Evolutionary conservation across 2,329 filamentous ascomycete genomes (phyloP).

Genomic region (Fusarium hostae): DNA sequence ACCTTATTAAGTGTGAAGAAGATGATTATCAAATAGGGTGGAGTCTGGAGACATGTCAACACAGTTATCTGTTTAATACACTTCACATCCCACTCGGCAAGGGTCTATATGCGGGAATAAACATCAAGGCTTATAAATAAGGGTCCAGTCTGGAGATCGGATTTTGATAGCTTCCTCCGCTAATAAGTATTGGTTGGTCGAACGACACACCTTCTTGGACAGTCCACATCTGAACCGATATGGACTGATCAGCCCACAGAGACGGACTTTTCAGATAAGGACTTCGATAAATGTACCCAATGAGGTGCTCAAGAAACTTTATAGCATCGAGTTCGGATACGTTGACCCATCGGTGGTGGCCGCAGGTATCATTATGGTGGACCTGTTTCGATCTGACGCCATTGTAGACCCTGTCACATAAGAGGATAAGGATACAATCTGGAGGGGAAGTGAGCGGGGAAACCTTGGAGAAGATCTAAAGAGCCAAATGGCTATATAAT

Average conservation of each 20-base stretch:
- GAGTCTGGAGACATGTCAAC: not conserved
- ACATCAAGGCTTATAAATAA: not conserved
- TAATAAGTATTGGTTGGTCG: not conserved
- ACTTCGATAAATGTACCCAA: slow-evolving; percentile 15
- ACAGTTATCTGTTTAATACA: not conserved
- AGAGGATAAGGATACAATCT: not conserved
- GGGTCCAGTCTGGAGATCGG: not conserved
- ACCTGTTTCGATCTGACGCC: slow-evolving; percentile 35
- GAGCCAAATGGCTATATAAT: not conserved
- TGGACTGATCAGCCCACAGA: slow-evolving; percentile 3
- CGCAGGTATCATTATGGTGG: slow-evolving; percentile 23
- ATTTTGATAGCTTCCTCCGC: not conserved
- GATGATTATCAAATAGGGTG: not conserved
- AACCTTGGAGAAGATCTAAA: not conserved
- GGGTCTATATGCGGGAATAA: not conserved
- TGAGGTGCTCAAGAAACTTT: not conserved
- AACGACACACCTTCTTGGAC: not conserved
- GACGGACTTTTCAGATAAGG: not conserved
- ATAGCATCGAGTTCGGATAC: not conserved
- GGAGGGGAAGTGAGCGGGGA: slow-evolving; percentile 25
- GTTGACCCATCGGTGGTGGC: slow-evolving; percentile 30
- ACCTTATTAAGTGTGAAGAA: no score
- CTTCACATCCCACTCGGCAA: slow-evolving; percentile 13
- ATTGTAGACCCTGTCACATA: slow-evolving; percentile 24
- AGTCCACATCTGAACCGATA: not conserved